phyloP scores from a whole-genome alignment of 495 filamentous ascomycete species.

The Aspergillus baeticus region DNA sequence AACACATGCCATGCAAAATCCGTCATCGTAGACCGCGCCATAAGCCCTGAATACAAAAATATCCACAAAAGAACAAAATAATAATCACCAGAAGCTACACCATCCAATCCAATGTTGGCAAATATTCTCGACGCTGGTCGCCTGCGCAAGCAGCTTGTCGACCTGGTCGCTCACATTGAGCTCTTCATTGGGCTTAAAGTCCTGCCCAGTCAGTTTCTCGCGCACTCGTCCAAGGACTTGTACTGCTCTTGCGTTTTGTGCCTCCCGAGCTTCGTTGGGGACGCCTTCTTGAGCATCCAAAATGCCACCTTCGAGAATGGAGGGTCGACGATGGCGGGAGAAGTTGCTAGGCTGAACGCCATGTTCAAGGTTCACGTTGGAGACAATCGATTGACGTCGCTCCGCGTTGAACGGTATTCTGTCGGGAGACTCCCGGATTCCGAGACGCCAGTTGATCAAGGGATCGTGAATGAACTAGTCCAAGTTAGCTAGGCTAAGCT shows the following conservation, averaged over 20 bases:
- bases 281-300: conserved; percentile 51
- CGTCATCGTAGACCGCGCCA: conserved; percentile 20
- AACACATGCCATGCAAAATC: conserved; percentile 21
- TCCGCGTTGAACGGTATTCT: conserved; percentile 80
- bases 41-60: conserved; percentile 15
- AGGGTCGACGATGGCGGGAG: conserved; percentile 46
- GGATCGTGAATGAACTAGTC: conserved; percentile 94
- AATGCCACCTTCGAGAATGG: conserved; percentile 52
- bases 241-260: conserved; percentile 88
- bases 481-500: conserved; percentile 18
- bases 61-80: conserved; percentile 15
- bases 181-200: conserved; percentile 69
- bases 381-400: conserved; percentile 71
- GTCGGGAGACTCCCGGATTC: conserved; percentile 76
- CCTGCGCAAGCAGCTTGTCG: conserved; percentile 88
- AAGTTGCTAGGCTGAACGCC: conserved; percentile 46
- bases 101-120: conserved; percentile 99
- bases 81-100: conserved; percentile 83
- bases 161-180: conserved; percentile 86
- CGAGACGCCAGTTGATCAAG: conserved; percentile 93
- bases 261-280: conserved; percentile 60
- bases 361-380: conserved; percentile 55
- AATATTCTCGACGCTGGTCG: conserved; percentile 94
- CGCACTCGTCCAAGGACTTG: conserved; percentile 89
- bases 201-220: conserved; percentile 83